Evolutionary conservation across 1,284 basidiomycete species (phyloP).

Genomic region (Moesziomyces sp.): DNA sequence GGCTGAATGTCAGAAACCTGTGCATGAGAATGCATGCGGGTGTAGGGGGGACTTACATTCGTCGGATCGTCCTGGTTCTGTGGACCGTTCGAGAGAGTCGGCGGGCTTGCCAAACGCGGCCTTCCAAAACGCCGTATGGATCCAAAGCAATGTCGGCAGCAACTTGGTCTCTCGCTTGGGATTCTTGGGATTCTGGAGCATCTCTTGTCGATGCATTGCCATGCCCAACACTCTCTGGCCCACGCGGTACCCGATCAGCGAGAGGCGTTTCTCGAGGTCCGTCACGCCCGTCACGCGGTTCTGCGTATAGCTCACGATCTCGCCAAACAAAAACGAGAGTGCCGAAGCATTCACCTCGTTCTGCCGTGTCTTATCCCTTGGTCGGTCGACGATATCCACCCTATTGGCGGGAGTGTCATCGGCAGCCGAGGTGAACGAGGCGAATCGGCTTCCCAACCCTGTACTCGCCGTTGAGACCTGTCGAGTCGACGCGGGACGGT

Average conservation of each 20-base stretch:
- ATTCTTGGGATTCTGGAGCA: constrained; percentile 46
- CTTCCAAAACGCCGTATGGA: constrained; percentile 81
- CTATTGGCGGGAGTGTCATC: constrained; percentile 3
- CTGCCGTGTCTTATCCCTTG: constrained; percentile 53
- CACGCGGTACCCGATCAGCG: constrained; percentile 55
- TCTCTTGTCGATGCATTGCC: constrained; percentile 54
- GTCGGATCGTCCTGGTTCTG: constrained; percentile 82
- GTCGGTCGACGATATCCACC: constrained; percentile 59
- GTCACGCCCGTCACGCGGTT: constrained; percentile 91
- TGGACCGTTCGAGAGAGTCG: constrained; percentile 92
- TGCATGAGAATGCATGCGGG: too few relatives aligned
- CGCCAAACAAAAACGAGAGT: constrained; percentile 58
- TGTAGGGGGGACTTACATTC: constrained; percentile 77
- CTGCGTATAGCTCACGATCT: constrained; percentile 79
- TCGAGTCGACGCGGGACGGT: constrained; percentile 4
- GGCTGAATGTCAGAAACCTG: too few relatives aligned
- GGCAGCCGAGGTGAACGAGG: constrained; percentile 11
- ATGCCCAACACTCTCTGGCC: constrained; percentile 54
- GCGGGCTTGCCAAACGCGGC: constrained; percentile 92
- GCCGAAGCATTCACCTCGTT: constrained; percentile 46
- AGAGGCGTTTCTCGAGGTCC: constrained; percentile 77
- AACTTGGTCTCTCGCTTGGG: constrained; percentile 64
- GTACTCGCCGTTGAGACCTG: not conserved
- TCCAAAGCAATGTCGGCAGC: constrained; percentile 60
- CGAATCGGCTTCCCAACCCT: constrained; percentile 6